A percentile compares a stretch with the other conserved stretches of the same genome.
Evolutionary conservation across 78 protist genomes (phyloP).

Genomic region (Salpingoeca rosetta): DNA sequence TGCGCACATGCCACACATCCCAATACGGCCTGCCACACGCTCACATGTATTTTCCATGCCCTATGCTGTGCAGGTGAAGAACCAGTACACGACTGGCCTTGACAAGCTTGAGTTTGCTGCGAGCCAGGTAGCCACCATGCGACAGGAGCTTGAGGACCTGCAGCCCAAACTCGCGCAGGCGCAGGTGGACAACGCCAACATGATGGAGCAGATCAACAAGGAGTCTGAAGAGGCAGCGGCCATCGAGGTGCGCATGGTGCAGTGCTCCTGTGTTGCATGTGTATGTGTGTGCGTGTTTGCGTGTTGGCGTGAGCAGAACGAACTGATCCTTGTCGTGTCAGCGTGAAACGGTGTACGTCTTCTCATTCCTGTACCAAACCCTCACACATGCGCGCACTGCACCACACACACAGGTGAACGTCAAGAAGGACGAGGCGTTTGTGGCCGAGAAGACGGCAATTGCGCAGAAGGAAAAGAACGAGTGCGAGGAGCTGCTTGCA

Average conservation of each 20-base stretch:
- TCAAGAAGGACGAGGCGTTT: slow-evolving; percentile 15
- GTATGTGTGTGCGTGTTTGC: too few species aligned
- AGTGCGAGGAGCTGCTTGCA: slow-evolving; percentile 42
- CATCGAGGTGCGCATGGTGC: slow-evolving; percentile 26
- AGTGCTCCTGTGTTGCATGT: too few species aligned
- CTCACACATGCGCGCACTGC: too few species aligned
- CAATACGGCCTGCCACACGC: too few species aligned
- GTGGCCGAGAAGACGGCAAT: slow-evolving; percentile 40
- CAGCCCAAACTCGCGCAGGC: slow-evolving; percentile 55
- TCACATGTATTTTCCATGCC: too few species aligned
- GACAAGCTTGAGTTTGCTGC: slow-evolving; percentile 17
- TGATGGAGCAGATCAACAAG: slow-evolving; percentile 34
- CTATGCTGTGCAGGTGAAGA: background rate
- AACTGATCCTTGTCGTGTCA: too few species aligned
- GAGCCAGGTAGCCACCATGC: slow-evolving; percentile 39
- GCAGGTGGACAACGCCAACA: slow-evolving; percentile 30
- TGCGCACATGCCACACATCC: too few species aligned
- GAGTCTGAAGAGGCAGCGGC: slow-evolving; percentile 47
- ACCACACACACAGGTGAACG: too few species aligned
- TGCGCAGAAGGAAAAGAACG: slow-evolving; percentile 38
- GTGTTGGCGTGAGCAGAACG: too few species aligned
- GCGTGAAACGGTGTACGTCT: too few species aligned
- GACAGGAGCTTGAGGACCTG: slow-evolving; percentile 48
- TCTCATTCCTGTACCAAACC: too few species aligned
- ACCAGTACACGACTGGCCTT: slow-evolving; percentile 18